Base-by-base conservation (phyloP, 176 grass and related monocot genomes). In the Oryza nivara region DNA sequence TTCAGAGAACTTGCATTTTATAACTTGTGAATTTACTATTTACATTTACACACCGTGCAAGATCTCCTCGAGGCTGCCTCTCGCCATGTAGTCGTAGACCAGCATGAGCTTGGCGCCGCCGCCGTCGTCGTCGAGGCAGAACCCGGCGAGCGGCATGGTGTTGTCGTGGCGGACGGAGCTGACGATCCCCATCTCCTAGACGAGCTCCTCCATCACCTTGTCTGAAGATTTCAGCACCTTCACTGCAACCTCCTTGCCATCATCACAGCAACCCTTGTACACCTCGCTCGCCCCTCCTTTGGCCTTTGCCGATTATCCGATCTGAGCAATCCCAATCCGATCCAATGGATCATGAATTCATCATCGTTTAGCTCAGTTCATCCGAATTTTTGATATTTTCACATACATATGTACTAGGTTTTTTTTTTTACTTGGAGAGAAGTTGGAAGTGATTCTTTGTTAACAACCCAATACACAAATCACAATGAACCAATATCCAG, bases 51-150 rank as follows among this genome's bases (percentile, higher is more conserved):
- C 58, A 92, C 91, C 89, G 48, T 93, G 95, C 23, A 98, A 48
- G 48, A 80, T 70, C 84, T 98, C 92, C 76, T 98, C 92, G n/a
- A 95, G 90, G 88, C 91, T 95, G 22, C 95, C 95, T 54, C 91
- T 88, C 32, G 67, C 67, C 47, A 98, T 70, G 92, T 93, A 98
- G 0, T 98, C 92, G 65, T 95, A 98, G 51, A 98, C 95, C 77
- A 98, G 81, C 64, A 93, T 82, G 22, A 95, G 89, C 65, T 67
- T 30, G 30, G 30, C 30, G 30, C 30, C 2, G 30, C 30, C 68
- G 78, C 85, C 83, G 75, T 80, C 82, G 40, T 77, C 77, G 22
- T 93, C 95, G 79, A 82, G 61, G 75, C 92, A 95, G 74, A 95
- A 88, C 9, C 95, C 95, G 43, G 88, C 79, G 47, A 98, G 87